Base-by-base conservation (phyloP, 768 basidiomycete species). In the Leccinellum luteum region DNA sequence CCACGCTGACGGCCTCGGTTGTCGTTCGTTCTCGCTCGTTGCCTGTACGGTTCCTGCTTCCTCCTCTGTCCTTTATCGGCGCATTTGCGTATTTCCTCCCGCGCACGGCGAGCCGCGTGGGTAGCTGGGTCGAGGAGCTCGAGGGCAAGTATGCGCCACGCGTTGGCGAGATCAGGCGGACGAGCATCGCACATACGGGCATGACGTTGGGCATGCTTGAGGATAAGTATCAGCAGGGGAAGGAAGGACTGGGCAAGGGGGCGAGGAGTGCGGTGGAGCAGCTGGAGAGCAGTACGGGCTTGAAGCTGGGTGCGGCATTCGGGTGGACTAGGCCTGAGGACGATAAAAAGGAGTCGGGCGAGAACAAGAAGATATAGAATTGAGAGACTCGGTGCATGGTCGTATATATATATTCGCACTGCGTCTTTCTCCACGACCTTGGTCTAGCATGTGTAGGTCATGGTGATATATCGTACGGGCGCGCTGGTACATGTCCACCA, bases 51-150 rank as follows among this genome's bases (percentile, higher is more conserved):
- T 64, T 89, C 52, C 60, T 89, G 47, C 80, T 94, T 14, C 96
- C 96, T 0, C 90, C 95, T 0, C 58, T 84, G 23, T 82, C 94
- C 70, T 74, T 94, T 62, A 54, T 88, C 56, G 68, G 82, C 58
- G 85, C 94, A 28, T 76, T 87, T 47, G 78, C 84, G 55, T 86
- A 95, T 71, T 95, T 97, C 84, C 84, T 97, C 43, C 96, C 96
- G 4, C 79, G 87, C 69, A 91, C 92, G 6, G 80, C 89, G 2
- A 63, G 73, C 55, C 94, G 94, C 67, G 72, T 95, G 62, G 77
- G 81, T 12, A 69, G 64, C 2, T 93, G 91, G 76, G 69, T 86
- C 48, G 81, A 81, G 34, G 77, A 79, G 13, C 76, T 95, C 48
- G 94, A 97, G 73, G 83, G 86, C 21, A 69, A 70, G 2, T 85